These are phyloP conservation scores for Cladosporium austrohemisphaericum DNA, from an alignment of 2,329 filamentous ascomycete genomes.

Conservation along the genomic window DNA sequence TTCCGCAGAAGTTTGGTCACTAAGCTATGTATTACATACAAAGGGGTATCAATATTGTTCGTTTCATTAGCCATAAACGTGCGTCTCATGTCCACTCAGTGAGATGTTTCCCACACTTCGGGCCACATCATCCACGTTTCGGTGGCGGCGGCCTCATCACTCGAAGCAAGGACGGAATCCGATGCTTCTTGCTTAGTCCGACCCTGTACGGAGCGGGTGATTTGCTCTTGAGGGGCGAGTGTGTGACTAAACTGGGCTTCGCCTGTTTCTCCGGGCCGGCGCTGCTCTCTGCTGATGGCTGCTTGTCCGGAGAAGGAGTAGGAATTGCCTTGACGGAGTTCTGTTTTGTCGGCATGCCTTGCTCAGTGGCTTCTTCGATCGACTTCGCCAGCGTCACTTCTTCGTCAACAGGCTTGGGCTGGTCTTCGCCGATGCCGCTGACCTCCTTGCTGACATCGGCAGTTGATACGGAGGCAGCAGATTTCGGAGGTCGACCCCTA, in stretches of 20 bases:
- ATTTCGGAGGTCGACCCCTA: constrained; percentile 9
- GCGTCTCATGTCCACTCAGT: neutral
- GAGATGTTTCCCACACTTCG: neutral
- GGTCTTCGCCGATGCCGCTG: neutral
- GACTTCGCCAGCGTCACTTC: neutral
- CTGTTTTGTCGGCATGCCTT: neutral
- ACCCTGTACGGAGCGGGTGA: constrained; percentile 43
- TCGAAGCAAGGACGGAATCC: constrained; percentile 46
- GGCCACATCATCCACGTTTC: constrained; percentile 13
- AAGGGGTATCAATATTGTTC: constrained; percentile 3
- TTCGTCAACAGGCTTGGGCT: neutral
- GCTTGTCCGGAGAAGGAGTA: constrained; percentile 6
- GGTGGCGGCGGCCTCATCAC: constrained; percentile 20
- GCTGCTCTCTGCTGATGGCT: neutral
- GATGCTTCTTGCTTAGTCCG: constrained; percentile 46
- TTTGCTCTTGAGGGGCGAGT: constrained; percentile 25
- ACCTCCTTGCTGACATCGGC: neutral
- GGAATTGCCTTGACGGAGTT: neutral
- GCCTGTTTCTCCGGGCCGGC: neutral
- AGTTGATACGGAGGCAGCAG: neutral
- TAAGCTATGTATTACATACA: neutral
- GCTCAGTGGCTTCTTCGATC: neutral
- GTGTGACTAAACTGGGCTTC: constrained; percentile 18
- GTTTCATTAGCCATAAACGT: neutral
- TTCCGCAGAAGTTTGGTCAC: too few relatives aligned